Conservation (phyloP, 75 land plant genomes). For the Isoetes taiwanensis region DNA sequence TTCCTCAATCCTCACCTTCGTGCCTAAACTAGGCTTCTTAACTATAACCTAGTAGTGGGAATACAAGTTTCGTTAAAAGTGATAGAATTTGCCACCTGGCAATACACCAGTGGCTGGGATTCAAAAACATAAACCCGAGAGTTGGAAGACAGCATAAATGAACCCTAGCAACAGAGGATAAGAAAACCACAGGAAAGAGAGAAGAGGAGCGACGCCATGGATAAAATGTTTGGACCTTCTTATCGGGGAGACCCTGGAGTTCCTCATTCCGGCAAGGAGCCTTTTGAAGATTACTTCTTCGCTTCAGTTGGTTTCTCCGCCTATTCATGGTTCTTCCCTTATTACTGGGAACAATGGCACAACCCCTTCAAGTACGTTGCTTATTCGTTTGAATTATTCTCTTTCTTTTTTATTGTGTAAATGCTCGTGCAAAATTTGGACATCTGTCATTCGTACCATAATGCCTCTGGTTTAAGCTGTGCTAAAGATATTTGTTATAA, state of each 20-base stretch:
- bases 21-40: no score
- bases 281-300: constrained; percentile 22
- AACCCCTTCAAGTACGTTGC: constrained; percentile 15
- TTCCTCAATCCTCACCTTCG: no score
- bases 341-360: constrained; percentile 23
- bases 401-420: neutral
- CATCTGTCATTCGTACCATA: neutral
- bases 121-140: no score
- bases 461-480: no score
- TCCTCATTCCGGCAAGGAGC: constrained; percentile 32
- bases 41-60: no score
- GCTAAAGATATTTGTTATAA: no score
- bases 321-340: constrained; percentile 14
- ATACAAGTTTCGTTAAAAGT: no score
- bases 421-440: neutral
- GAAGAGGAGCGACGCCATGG: constrained; percentile 22
- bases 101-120: no score
- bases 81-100: no score
- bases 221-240: constrained; percentile 41
- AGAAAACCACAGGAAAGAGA: no score
- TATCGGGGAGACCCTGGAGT: constrained; percentile 36
- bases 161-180: no score
- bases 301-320: constrained; percentile 18
- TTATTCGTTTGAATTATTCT: neutral
- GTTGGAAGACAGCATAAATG: no score